These are phyloP conservation scores for Fistulinella staudtii DNA, from an alignment of 1,284 basidiomycete genomes.

Conservation along the genomic window DNA sequence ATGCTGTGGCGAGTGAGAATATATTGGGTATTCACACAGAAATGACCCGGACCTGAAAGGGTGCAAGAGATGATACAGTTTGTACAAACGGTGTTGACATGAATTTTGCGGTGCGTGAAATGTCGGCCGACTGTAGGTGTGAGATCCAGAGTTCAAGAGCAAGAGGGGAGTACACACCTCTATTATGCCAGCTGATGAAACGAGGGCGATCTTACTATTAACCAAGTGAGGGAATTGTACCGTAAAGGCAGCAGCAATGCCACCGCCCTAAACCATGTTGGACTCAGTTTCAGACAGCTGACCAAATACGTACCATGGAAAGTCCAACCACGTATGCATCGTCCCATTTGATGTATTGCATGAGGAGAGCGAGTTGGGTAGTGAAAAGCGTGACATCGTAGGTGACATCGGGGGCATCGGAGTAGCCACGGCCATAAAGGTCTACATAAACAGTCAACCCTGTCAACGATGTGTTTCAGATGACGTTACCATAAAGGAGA, in stretches of 20 bases:
- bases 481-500: constrained; percentile 58
- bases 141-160: not conserved
- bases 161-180: constrained; percentile 39
- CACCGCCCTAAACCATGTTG: constrained; percentile 53
- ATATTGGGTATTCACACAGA: not conserved
- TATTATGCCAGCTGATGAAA: constrained; percentile 65
- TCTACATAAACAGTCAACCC: constrained; percentile 47
- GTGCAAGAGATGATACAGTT: constrained; percentile 53
- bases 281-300: not conserved
- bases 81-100: constrained; percentile 70
- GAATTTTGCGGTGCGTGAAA: constrained; percentile 66
- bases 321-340: constrained; percentile 61
- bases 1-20: constrained; percentile 24
- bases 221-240: constrained; percentile 68
- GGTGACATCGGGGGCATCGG: constrained; percentile 64
- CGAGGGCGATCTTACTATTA: constrained; percentile 56
- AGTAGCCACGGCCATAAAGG: constrained; percentile 76
- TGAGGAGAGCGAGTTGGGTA: constrained; percentile 72
- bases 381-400: constrained; percentile 64
- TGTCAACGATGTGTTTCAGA: no score
- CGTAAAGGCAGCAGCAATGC: constrained; percentile 64
- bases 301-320: constrained; percentile 46
- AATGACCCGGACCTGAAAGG: constrained; percentile 48
- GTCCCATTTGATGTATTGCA: constrained; percentile 72
- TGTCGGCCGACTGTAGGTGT: constrained; percentile 48